Evolutionary conservation across 345 rosid species (phyloP).

Genomic region (Mangifera indica): DNA sequence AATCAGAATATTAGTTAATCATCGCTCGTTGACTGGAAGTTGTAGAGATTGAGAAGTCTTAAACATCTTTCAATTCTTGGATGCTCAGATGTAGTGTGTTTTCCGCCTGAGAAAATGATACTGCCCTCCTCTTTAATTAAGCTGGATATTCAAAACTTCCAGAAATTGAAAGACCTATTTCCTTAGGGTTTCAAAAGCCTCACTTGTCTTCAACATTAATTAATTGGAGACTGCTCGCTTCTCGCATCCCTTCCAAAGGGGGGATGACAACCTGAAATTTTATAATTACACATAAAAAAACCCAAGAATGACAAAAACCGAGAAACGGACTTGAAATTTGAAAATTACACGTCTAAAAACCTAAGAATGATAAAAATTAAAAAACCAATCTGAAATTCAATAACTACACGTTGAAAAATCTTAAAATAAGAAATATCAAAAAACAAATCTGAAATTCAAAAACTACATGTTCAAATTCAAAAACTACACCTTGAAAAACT

Average conservation of each 20-base stretch:
- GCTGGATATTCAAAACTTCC: conserved; percentile 13
- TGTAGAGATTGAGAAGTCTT: neutral
- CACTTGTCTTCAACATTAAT: conserved; percentile 17
- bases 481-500: no score
- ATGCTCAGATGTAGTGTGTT: conserved; percentile 13
- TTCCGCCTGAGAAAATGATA: conserved; percentile 21
- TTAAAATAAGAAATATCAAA: no score
- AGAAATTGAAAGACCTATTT: conserved; percentile 9
- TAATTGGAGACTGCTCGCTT: conserved; percentile 13
- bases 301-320: no score
- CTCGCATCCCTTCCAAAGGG: conserved; percentile 14
- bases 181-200: conserved; percentile 21
- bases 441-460: no score
- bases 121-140: conserved; percentile 13
- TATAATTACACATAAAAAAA: no score
- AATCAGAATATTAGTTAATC: neutral
- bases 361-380: no score
- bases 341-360: no score
- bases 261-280: no score
- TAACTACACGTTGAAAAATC: no score
- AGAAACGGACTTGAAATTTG: no score
- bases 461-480: no score
- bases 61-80: neutral
- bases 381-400: no score
- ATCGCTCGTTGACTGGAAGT: conserved; percentile 2